These are phyloP conservation scores for Blastocystis sp. DNA, from an alignment of 352 stramenopile genomes.

Conservation along the genomic window DNA sequence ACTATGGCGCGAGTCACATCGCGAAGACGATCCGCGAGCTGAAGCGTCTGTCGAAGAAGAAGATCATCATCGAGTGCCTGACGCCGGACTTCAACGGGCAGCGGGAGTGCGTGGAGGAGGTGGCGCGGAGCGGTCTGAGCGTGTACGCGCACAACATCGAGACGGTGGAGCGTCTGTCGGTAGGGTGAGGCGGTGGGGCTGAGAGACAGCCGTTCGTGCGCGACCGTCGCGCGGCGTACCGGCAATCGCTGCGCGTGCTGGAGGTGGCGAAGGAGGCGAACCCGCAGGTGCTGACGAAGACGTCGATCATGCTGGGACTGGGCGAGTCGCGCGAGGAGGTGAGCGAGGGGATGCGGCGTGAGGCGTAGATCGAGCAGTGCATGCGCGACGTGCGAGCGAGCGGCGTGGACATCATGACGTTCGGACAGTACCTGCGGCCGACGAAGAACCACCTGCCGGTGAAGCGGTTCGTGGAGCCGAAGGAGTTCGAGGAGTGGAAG, in stretches of 20 bases:
- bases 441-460: conserved; percentile 95
- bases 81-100: conserved; percentile 95
- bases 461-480: conserved; percentile 71
- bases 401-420: conserved; percentile 97
- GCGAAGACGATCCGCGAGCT: conserved; percentile 85
- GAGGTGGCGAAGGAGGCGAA: conserved; percentile 86
- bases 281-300: conserved; percentile 93
- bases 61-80: conserved; percentile 95
- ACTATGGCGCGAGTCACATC: conserved; percentile 84
- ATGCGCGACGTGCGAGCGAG: conserved; percentile 85
- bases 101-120: conserved; percentile 81
- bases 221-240: conserved; percentile 86
- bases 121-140: conserved; percentile 91
- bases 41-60: conserved; percentile 80
- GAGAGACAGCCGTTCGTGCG: conserved; percentile 76
- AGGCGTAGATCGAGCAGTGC: conserved; percentile 72
- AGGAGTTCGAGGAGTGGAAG: conserved; percentile 93
- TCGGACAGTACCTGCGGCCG: conserved; percentile 96
- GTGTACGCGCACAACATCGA: conserved; percentile 99
- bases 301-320: conserved; percentile 94
- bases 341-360: conserved; percentile 71
- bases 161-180: conserved; percentile 89
- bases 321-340: conserved; percentile 94
- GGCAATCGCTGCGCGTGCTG: conserved; percentile 91
- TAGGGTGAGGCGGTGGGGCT: not conserved